Conservation (phyloP, 2,329 filamentous ascomycete genomes). For the Dactylellina drechsleri region DNA sequence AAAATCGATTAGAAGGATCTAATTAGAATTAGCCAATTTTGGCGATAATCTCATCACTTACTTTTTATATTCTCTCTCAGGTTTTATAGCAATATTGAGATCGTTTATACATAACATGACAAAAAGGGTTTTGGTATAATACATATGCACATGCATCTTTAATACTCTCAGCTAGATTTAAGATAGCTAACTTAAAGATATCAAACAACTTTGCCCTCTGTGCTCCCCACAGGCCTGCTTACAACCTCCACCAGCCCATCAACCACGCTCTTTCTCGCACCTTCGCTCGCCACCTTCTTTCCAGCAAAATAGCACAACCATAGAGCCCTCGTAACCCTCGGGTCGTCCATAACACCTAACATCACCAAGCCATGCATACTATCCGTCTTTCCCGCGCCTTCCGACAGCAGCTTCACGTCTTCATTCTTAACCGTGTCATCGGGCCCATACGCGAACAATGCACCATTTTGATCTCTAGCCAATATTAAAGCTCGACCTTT, state of each 20-base stretch:
- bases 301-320: constrained; percentile 93
- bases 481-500: constrained; percentile 83
- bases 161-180: too few species aligned
- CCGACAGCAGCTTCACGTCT: constrained; percentile 60
- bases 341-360: constrained; percentile 79
- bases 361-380: constrained; percentile 63
- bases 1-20: too few species aligned
- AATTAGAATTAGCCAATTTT: too few species aligned
- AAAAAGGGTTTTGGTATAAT: too few species aligned
- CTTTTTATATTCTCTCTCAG: too few species aligned
- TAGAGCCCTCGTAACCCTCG: constrained; percentile 80
- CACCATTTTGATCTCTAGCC: constrained; percentile 73
- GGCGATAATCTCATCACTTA: too few species aligned
- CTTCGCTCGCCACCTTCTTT: constrained; percentile 84
- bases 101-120: too few species aligned
- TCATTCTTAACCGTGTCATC: constrained; percentile 65
- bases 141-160: too few species aligned
- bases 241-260: constrained; percentile 89
- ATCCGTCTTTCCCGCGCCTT: constrained; percentile 63
- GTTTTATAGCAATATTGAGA: too few species aligned
- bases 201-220: constrained; percentile 78
- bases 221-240: constrained; percentile 85
- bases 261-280: constrained; percentile 81
- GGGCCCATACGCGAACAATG: constrained; percentile 69
- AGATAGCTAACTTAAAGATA: background rate